phyloP scores from a whole-genome alignment of 768 basidiomycete species.

The Boletus eberwhitei region DNA sequence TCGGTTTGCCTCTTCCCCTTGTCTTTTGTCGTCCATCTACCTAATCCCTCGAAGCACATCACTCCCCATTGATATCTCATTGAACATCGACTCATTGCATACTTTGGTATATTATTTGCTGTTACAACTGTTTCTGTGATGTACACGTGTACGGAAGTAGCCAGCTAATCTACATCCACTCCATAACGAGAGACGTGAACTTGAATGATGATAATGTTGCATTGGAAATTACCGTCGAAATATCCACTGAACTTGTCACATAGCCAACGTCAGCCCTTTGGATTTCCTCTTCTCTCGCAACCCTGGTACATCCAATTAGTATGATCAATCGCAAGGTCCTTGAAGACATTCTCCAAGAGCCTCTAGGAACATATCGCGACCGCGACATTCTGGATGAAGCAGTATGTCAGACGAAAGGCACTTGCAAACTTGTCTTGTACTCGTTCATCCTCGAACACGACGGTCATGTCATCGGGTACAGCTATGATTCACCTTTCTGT shows the following conservation, averaged over 20 bases:
- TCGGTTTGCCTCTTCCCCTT: constrained; percentile 20
- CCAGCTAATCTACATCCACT: constrained; percentile 14
- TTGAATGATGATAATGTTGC: not conserved
- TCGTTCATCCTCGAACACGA: constrained; percentile 30
- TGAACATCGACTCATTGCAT: constrained; percentile 23
- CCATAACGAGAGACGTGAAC: not conserved
- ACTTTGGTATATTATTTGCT: constrained; percentile 31
- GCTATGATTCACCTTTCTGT: not conserved
- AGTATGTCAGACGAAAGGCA: constrained; percentile 14
- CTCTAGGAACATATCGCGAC: constrained; percentile 32
- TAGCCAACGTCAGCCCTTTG: not conserved
- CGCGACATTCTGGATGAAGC: constrained; percentile 20
- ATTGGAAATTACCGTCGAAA: not conserved
- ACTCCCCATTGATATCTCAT: constrained; percentile 24
- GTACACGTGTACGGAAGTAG: constrained; percentile 28
- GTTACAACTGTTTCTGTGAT: constrained; percentile 25
- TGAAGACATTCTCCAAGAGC: constrained; percentile 22
- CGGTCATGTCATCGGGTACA: constrained; percentile 26
- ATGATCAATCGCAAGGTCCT: constrained; percentile 21
- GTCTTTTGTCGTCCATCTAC: constrained; percentile 25
- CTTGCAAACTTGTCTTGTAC: constrained; percentile 21
- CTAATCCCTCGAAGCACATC: constrained; percentile 22
- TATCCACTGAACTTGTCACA: not conserved
- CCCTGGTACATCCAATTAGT: not conserved
- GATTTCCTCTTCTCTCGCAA: not conserved